Evolutionary conservation across 352 stramenopile genomes (phyloP).

Genomic region (Phytophthora aleatoria): DNA sequence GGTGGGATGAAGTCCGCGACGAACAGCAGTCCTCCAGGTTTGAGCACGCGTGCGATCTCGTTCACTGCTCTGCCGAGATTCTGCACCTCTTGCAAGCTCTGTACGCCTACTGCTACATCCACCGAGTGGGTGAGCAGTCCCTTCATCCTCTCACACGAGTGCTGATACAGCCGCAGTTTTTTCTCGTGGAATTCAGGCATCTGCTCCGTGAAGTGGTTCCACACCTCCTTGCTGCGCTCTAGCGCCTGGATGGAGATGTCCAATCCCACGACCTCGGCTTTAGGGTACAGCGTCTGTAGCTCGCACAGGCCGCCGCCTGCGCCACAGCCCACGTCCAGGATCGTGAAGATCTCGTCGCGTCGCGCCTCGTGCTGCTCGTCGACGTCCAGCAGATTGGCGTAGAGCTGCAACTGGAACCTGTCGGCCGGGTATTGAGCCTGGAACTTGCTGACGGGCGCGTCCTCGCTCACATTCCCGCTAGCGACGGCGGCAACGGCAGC

Average conservation of each 20-base stretch:
- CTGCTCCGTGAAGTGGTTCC: constrained; percentile 53
- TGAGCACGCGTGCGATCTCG: constrained; percentile 66
- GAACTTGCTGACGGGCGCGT: constrained; percentile 30
- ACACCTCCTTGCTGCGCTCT: constrained; percentile 67
- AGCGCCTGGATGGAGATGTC: constrained; percentile 73
- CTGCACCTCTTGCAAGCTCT: constrained; percentile 72
- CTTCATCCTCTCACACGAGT: constrained; percentile 70
- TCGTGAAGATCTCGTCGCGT: constrained; percentile 37
- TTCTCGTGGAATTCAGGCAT: constrained; percentile 38
- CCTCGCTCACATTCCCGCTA: constrained; percentile 11
- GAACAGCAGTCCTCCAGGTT: constrained; percentile 61
- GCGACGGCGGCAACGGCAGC: constrained; percentile 20
- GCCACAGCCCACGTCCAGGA: constrained; percentile 71
- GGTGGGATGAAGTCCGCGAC: constrained; percentile 74
- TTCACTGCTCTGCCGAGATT: constrained; percentile 45
- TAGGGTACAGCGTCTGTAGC: constrained; percentile 60
- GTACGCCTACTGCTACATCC: constrained; percentile 57
- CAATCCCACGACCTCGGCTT: constrained; percentile 53
- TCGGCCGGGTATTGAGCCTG: constrained; percentile 42
- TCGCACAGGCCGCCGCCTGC: constrained; percentile 67
- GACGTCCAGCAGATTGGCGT: constrained; percentile 55
- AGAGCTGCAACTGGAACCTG: constrained; percentile 60
- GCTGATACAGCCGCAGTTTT: constrained; percentile 62
- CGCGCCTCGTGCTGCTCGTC: constrained; percentile 32
- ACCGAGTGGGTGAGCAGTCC: constrained; percentile 55